Conservation (phyloP, 192 early-diverging fungal genomes). For the Coemansia furcata region DNA sequence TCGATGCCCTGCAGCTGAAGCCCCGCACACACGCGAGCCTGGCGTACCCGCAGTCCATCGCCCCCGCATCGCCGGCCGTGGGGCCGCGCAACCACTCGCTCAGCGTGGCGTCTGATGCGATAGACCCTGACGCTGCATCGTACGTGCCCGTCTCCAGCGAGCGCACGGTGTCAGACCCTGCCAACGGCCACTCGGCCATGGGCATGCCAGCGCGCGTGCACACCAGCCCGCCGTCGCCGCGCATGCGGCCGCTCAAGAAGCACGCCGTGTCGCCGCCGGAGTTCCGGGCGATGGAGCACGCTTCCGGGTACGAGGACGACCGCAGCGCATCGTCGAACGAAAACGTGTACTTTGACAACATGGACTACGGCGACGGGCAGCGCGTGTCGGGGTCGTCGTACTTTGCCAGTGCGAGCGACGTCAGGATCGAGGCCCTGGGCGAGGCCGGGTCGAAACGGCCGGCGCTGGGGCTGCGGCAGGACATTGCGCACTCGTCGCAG, state of each 20-base stretch:
- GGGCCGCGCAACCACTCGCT: constrained; percentile 43
- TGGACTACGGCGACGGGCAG: constrained; percentile 16
- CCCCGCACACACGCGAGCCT: constrained; percentile 16
- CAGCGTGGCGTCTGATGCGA: constrained; percentile 24
- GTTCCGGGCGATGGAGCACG: background rate
- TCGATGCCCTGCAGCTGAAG: constrained; percentile 42
- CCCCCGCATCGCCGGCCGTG: constrained; percentile 30
- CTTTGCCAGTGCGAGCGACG: constrained; percentile 37
- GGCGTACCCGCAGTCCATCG: constrained; percentile 45
- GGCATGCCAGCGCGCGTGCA: constrained; percentile 19
- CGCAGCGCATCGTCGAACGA: constrained; percentile 21
- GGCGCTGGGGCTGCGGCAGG: constrained; percentile 40
- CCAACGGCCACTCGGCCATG: constrained; percentile 8
- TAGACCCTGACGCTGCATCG: constrained; percentile 2
- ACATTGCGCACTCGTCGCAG: constrained; percentile 10
- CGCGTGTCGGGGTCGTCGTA: constrained; percentile 22
- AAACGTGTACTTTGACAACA: constrained; percentile 16
- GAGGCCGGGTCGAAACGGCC: constrained; percentile 32
- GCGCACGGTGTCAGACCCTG: constrained; percentile 33
- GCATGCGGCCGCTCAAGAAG: constrained; percentile 17
- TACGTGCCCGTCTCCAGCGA: constrained; percentile 23
- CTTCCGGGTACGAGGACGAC: constrained; percentile 27
- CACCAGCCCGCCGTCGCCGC: constrained; percentile 49
- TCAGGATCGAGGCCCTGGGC: constrained; percentile 29
- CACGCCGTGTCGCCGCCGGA: constrained; percentile 9